phyloP scores from a whole-genome alignment of 768 basidiomycete genomes.

The Boletus pseudopeckii region DNA sequence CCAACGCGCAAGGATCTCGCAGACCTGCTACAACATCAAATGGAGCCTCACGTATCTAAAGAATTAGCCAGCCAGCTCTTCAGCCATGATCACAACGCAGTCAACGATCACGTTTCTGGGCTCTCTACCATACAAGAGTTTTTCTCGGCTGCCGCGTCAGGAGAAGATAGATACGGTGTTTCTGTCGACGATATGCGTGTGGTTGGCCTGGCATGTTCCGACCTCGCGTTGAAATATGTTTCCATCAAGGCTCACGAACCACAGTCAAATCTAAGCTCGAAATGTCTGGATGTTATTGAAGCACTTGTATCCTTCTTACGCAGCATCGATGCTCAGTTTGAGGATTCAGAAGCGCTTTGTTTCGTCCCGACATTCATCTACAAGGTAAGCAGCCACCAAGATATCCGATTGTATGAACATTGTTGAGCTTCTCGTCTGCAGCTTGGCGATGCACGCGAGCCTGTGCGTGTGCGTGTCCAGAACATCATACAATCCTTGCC shows the following conservation, averaged over 20 bases:
- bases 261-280: conserved; percentile 83
- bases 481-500: conserved; percentile 82
- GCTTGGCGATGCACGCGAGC: conserved; percentile 92
- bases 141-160: conserved; percentile 55
- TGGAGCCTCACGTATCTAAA: conserved; percentile 80
- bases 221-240: conserved; percentile 89
- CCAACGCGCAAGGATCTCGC: conserved; percentile 82
- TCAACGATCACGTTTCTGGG: conserved; percentile 87
- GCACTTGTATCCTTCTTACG: conserved; percentile 74
- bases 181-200: conserved; percentile 49
- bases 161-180: conserved; percentile 50
- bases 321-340: conserved; percentile 68
- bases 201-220: conserved; percentile 80
- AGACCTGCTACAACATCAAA: conserved; percentile 84
- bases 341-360: conserved; percentile 81
- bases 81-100: conserved; percentile 93
- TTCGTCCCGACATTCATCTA: conserved; percentile 86
- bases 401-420: not conserved
- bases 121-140: conserved; percentile 73
- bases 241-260: conserved; percentile 89
- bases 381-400: conserved; percentile 55
- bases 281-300: conserved; percentile 85
- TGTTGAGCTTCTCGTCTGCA: conserved; percentile 30
- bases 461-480: conserved; percentile 73
- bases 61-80: conserved; percentile 78